phyloP scores from a whole-genome alignment of 2,329 filamentous ascomycete species.

The Pseudopithomyces maydicus region DNA sequence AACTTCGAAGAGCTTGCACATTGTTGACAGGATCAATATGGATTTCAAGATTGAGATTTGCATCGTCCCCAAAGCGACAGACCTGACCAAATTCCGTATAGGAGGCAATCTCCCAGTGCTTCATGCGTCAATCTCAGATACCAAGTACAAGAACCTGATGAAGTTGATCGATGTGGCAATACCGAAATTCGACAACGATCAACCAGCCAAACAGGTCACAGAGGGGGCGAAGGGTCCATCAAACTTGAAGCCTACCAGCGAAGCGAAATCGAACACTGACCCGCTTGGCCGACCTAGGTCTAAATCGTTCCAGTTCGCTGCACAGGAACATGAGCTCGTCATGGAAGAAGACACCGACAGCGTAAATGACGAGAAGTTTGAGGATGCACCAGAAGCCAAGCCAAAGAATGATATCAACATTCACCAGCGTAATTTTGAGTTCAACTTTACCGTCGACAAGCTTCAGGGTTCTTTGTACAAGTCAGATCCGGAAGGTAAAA shows the following conservation, averaged over 20 bases:
- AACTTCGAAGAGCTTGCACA: constrained; percentile 75
- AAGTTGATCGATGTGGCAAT: constrained; percentile 93
- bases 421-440: constrained; percentile 90
- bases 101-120: constrained; percentile 91
- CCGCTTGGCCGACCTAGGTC: constrained; percentile 62
- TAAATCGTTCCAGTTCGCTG: constrained; percentile 74
- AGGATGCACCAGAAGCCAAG: constrained; percentile 69
- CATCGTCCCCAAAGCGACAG: constrained; percentile 93
- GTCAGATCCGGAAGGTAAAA: constrained; percentile 77
- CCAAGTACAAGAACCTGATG: constrained; percentile 97
- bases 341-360: constrained; percentile 74
- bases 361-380: constrained; percentile 66
- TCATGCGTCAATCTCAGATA: constrained; percentile 89
- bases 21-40: constrained; percentile 96
- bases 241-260: constrained; percentile 43
- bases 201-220: constrained; percentile 41
- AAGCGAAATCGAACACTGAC: constrained; percentile 35
- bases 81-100: constrained; percentile 88
- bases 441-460: constrained; percentile 94
- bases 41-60: constrained; percentile 96
- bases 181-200: constrained; percentile 72
- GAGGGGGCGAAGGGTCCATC: constrained; percentile 41
- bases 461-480: constrained; percentile 91
- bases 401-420: constrained; percentile 58
- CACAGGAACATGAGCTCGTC: constrained; percentile 76